Evolutionary conservation across 78 protist genomes (phyloP), one percentile per base, ranked within the genome.

Genomic region (Polysphondylium violaceum): DNA sequence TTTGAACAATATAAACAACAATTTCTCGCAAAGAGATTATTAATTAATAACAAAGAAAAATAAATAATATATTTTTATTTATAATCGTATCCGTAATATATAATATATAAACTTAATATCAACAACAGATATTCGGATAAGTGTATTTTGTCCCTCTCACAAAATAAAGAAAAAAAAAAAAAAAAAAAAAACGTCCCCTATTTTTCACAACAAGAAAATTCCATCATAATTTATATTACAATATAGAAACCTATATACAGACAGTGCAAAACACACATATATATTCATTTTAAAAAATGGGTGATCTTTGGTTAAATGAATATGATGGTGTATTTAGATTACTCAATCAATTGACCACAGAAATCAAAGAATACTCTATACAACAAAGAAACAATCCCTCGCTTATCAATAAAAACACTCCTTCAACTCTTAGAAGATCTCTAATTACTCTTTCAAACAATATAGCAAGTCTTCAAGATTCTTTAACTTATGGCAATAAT

Each of bases 1-100:
- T 86, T 93, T 61, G 36, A 65, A 9, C 23, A 29, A 21, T 91
- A 63, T 50, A 91, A 91, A 55, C 67, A 74, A 16, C 9, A n/a
- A 41, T 88, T 88, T 63, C 23, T 75, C 9, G 50, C 31, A 69
- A 47, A 83, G 58, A 83, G 91, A 83, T 33, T 38, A 43, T 51
- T 38, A 65, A 38, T 65, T 29, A 65, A 65, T n/a, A 21, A 7
- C 40, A 35, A 65, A 38, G 43, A 25, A 23, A 38, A 21, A 9
- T 36, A 38, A n/a, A n/a, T n/a, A n/a, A n/a, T n/a, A n/a, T n/a
- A n/a, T n/a, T n/a, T n/a, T n/a, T n/a, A n/a, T n/a, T n/a, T n/a
- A n/a, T n/a, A n/a, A n/a, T n/a, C n/a, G n/a, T n/a, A n/a, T n/a
- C n/a, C n/a, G n/a, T n/a, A n/a, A n/a, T n/a, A n/a, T n/a, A n/a